Evolutionary conservation across 306 rosid genomes (phyloP).

Genomic region (Cyamopsis tetragonoloba): DNA sequence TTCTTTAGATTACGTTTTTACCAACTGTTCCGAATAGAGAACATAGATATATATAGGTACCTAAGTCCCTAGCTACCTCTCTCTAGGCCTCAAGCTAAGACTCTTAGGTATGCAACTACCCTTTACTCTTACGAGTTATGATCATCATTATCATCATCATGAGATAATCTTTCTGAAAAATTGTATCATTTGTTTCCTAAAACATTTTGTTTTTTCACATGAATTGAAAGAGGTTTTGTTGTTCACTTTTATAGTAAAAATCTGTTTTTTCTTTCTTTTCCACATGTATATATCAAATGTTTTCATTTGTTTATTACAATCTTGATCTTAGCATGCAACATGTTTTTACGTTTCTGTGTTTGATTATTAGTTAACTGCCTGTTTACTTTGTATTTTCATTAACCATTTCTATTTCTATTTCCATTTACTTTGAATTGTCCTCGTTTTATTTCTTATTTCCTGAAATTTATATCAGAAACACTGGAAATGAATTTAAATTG

Average conservation of each 20-base stretch:
- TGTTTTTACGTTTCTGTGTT: background rate
- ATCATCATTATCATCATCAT: slow-evolving; percentile 12
- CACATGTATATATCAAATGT: background rate
- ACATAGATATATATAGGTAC: background rate
- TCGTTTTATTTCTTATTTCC: too few relatives aligned
- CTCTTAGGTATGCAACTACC: slow-evolving; percentile 26
- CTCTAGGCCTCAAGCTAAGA: slow-evolving; percentile 22
- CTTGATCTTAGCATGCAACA: slow-evolving; percentile 10
- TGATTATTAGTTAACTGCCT: too few relatives aligned
- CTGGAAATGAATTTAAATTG: background rate
- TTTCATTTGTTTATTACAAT: background rate
- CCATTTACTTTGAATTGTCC: too few relatives aligned
- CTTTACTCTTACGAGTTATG: background rate
- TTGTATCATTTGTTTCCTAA: background rate
- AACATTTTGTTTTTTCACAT: background rate
- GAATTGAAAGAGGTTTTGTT: background rate
- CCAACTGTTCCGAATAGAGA: slow-evolving; percentile 27
- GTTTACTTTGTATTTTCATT: too few relatives aligned
- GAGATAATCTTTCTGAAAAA: background rate
- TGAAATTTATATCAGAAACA: too few relatives aligned
- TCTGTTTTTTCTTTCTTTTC: background rate
- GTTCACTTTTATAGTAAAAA: background rate
- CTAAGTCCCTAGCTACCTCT: slow-evolving; percentile 1
- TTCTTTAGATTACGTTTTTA: slow-evolving; percentile 35
- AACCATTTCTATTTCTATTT: too few relatives aligned